Base-by-base conservation (phyloP, 345 rosid species). In the Eutrema heterophyllum region DNA sequence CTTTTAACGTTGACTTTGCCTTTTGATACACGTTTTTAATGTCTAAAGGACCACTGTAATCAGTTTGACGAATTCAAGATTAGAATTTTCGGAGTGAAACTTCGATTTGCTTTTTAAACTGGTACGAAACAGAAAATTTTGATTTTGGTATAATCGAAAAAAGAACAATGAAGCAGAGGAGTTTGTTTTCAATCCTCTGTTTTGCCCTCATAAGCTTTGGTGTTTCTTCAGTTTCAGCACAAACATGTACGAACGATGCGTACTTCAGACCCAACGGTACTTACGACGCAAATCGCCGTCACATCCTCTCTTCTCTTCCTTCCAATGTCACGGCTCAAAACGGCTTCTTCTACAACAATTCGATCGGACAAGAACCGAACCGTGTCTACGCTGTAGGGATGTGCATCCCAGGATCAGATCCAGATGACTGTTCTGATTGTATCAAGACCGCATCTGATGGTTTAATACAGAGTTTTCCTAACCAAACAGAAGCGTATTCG, bases 331-430 rank as follows among this genome's bases (percentile, higher is more conserved):
- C 64, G 1, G 26, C 18, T 36, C 80, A 67, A 30, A 18, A 60
- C 1, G 68, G 72, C 4, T 74, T 79, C 18, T 46, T 18, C 69
- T 79, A 61, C 65, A 62, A 24, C 5, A 64, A 68, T 40, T 61
- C 78, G 0, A 7, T 59, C 2, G 83, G 84, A 12, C 56, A 73
- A 56, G 79, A 32, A 50, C 38, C 60, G 0, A 12, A 72, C 61
- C 68, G 27, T 43, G 81, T 79, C 14, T 70, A 70, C 32, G 80
- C 58, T 4, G 27, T 35, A 0, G 82, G 29, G 8, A 72, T 74
- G 39, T 75, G 78, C 70, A 68, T 72, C 30, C 78, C 65, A 33
- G 82, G 73, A 6, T 68, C 40, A 68, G 36, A 1, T 78, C 18
- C 51, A 46, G 69, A 2, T 14, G 74, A 54, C 71, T 52, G 39